Evolutionary conservation across 305 asterid species (phyloP).

Genomic region (Rubia balearica): DNA sequence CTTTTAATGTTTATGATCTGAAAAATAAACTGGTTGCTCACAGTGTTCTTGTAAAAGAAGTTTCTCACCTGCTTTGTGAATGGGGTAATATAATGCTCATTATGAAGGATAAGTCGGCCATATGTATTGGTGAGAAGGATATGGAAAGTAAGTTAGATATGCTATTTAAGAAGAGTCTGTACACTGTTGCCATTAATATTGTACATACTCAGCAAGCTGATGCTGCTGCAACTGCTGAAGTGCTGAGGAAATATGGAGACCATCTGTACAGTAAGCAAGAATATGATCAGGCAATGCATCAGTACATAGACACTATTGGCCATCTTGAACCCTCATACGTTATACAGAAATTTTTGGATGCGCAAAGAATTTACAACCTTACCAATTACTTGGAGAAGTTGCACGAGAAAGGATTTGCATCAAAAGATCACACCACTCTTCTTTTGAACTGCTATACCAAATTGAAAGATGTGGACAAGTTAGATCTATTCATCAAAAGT

Average conservation of each 20-base stretch:
- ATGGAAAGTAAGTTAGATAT: constrained; percentile 96
- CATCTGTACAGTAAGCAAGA: constrained; percentile 83
- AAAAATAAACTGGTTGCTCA: constrained; percentile 89
- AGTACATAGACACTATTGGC: constrained; percentile 85
- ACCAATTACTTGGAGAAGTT: constrained; percentile 94
- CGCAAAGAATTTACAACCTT: constrained; percentile 89
- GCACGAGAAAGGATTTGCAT: constrained; percentile 92
- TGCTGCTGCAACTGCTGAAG: constrained; percentile 95
- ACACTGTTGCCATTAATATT: constrained; percentile 85
- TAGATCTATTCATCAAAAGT: constrained; percentile 69
- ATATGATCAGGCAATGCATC: constrained; percentile 93
- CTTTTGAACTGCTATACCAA: constrained; percentile 93
- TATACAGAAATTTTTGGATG: constrained; percentile 94
- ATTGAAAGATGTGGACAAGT: constrained; percentile 88
- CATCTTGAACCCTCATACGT: constrained; percentile 96
- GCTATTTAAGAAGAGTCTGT: constrained; percentile 97
- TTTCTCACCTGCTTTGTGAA: constrained; percentile 90
- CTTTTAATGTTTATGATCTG: constrained; percentile 81
- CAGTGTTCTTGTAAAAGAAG: constrained; percentile 63
- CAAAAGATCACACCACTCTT: constrained; percentile 97
- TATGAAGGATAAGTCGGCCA: constrained; percentile 74
- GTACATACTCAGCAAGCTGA: constrained; percentile 98
- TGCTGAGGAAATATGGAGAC: constrained; percentile 91
- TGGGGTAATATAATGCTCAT: constrained; percentile 92
- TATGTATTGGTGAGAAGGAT: constrained; percentile 86